A percentile compares a stretch with the other conserved stretches of the same genome.
Evolutionary conservation across 1,284 basidiomycete species (phyloP).

Genomic region (Cutaneotrichosporon sp.): DNA sequence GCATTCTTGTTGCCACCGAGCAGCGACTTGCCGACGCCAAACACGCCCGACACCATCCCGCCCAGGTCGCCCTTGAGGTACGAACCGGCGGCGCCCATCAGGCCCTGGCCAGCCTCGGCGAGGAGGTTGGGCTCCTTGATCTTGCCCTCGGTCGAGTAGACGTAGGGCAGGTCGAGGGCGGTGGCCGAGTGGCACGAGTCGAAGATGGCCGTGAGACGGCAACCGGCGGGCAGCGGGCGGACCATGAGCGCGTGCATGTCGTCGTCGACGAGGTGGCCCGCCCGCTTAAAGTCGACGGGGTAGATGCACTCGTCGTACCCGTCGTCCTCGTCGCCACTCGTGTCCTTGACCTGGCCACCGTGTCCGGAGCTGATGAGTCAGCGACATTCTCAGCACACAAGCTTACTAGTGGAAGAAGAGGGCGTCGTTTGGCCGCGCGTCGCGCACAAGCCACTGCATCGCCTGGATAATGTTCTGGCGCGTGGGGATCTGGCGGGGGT

Average conservation of each 20-base stretch:
- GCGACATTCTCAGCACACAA: conserved; percentile 4
- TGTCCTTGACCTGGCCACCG: conserved; percentile 74
- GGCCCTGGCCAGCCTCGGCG: conserved; percentile 71
- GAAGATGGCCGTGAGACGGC: conserved; percentile 83
- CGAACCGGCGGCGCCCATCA: conserved; percentile 57
- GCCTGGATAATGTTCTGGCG: conserved; percentile 78
- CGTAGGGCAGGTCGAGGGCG: conserved; percentile 56
- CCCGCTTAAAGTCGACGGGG: conserved; percentile 71
- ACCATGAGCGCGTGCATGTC: conserved; percentile 63
- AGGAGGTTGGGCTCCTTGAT: conserved; percentile 82
- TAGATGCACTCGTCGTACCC: conserved; percentile 73
- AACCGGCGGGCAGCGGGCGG: conserved; percentile 70
- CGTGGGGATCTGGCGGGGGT: conserved; percentile 70
- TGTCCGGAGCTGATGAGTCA: conserved; percentile 62
- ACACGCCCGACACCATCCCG: conserved; percentile 62
- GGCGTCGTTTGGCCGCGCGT: conserved; percentile 77
- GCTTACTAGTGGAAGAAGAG: conserved; percentile 86
- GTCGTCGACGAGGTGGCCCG: conserved; percentile 80
- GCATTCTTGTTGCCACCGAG: conserved; percentile 23
- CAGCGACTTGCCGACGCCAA: conserved; percentile 31
- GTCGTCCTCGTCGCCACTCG: conserved; percentile 64
- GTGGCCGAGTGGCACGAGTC: conserved; percentile 61
- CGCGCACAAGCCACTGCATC: conserved; percentile 86
- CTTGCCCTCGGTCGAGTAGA: conserved; percentile 84
- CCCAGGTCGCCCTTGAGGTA: conserved; percentile 65